Base-by-base conservation (phyloP, 768 basidiomycete genomes). In the Lyophyllum shimeji region DNA sequence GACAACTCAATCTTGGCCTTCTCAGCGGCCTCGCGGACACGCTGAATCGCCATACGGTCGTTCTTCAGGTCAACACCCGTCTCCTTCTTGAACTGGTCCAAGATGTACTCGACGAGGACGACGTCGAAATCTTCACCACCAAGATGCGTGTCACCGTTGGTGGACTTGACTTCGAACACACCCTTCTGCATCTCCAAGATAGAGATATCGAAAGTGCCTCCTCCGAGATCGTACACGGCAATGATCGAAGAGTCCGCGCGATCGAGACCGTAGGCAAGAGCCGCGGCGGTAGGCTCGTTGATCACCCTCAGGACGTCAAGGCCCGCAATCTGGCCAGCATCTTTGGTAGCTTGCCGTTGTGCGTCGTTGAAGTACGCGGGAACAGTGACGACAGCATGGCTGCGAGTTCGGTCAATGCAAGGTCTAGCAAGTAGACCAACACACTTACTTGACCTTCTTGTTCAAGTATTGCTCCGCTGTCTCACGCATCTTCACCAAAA, bases 321-420 rank as follows among this genome's bases (percentile, higher is more conserved):
- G 67, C 97, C 97, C 18, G 97, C 95, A 63, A 98, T 98, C 70
- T 93, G 89, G 67, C 97, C 97, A 51, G 97, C 95, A 58, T 98
- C 88, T 76, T 98, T 97, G 42, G 97, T 99, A 3, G 97, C 97
- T 78, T 98, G 96, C 57, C 97, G 89, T 74, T 99, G 97, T 18
- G 97, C 95, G 69, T 99, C 97, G 71, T 99, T 99, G 85, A 98
- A 99, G 78, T 98, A 98, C 0, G 96, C 95, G 0, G 96, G 97
- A 27, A 98, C 96, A 13, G 95, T 98, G 66, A 98, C 79, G 65
- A 98, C 95, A 24, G 90, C 90, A 52, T 92, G 86, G 65, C 89
- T 91, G 53, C 39, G 49, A 48, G n/a, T n/a, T 56, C 37, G 51
- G 51, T 56, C 65, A 34, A 44, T 29, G 46, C 25, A 13, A 51